Evolutionary conservation across 176 grass and related monocot genomes (phyloP).

Genomic region (Phoenix roebelenii): DNA sequence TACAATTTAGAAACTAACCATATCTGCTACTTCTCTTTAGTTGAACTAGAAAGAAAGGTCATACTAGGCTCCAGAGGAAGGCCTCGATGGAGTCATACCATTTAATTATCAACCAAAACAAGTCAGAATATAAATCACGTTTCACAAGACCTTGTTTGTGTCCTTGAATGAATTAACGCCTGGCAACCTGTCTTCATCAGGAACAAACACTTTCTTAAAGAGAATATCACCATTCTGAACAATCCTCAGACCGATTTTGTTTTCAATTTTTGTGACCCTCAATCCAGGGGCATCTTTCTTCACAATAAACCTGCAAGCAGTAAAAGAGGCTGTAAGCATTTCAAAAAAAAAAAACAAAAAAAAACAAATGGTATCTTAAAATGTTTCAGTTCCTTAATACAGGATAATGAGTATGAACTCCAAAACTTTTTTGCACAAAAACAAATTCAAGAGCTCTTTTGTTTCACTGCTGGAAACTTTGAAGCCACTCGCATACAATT

Average conservation of each 20-base stretch:
- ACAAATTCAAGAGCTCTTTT: no score
- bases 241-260: conserved; percentile 77
- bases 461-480: no score
- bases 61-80: not conserved
- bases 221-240: conserved; percentile 81
- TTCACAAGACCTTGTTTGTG: conserved; percentile 44
- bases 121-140: not conserved
- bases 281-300: conserved; percentile 56
- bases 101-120: not conserved
- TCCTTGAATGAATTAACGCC: conserved; percentile 65
- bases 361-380: no score
- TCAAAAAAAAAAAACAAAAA: no score
- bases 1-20: no score
- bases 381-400: no score
- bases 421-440: no score
- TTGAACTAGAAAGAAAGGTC: no score
- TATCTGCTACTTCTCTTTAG: no score
- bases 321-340: not conserved
- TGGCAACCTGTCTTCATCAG: conserved; percentile 57
- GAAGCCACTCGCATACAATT: no score
- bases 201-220: conserved; percentile 55
- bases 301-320: conserved; percentile 52
- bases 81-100: not conserved
- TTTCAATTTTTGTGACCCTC: conserved; percentile 61
- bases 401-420: no score